phyloP scores from a whole-genome alignment of 306 rosid genomes.

The Dicorynia guianensis region DNA sequence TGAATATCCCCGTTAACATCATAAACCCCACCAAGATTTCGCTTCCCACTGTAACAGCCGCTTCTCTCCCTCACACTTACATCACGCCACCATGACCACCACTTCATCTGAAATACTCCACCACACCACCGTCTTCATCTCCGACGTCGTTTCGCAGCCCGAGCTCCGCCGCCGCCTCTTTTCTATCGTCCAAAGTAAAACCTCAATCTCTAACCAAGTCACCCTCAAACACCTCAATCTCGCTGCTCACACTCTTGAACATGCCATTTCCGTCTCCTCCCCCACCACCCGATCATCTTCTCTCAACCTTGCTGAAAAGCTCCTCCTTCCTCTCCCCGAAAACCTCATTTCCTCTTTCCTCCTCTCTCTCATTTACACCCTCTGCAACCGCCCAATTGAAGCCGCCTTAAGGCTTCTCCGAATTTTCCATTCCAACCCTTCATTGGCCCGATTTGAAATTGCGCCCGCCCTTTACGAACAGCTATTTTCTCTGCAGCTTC shows the following conservation, averaged over 20 bases:
- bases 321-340: conserved; percentile 60
- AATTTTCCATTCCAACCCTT: conserved; percentile 57
- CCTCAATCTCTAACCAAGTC: conserved; percentile 40
- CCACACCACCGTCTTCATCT: conserved; percentile 59
- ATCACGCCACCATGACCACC: conserved; percentile 42
- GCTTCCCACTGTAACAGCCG: conserved; percentile 3
- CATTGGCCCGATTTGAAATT: conserved; percentile 69
- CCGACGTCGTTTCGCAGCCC: conserved; percentile 49
- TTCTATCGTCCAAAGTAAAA: conserved; percentile 45
- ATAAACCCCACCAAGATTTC: conserved; percentile 7
- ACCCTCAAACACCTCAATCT: conserved; percentile 60
- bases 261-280: conserved; percentile 54
- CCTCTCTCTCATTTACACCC: conserved; percentile 62
- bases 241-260: conserved; percentile 65
- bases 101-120: conserved; percentile 61
- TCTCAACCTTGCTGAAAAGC: conserved; percentile 67
- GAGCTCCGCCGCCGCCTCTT: conserved; percentile 61
- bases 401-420: conserved; percentile 62
- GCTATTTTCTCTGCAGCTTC: conserved; percentile 71
- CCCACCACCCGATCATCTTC: conserved; percentile 57
- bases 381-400: conserved; percentile 49
- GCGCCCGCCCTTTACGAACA: conserved; percentile 72
- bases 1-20: conserved; percentile 45
- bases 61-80: conserved; percentile 1
- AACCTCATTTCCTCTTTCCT: conserved; percentile 65